These are phyloP conservation scores for Wickerhamiella galacta DNA, from an alignment of 805 yeast species.

Conservation along the genomic window DNA sequence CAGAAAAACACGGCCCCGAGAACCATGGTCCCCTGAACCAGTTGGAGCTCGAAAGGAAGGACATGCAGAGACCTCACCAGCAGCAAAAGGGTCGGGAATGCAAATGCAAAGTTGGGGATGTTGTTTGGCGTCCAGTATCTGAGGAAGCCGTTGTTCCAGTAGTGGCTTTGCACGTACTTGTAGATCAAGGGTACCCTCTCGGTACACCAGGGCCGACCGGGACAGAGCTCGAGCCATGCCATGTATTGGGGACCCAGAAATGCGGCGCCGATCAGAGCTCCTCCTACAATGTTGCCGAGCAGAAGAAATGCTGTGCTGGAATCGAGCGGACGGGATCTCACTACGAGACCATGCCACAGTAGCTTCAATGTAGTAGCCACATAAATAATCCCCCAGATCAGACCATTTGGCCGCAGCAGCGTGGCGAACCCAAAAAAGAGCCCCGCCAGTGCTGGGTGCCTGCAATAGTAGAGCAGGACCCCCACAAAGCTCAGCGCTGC, in stretches of 20 bases:
- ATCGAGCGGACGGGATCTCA: background rate
- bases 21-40: constrained; percentile 26
- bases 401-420: constrained; percentile 57
- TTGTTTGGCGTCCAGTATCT: constrained; percentile 71
- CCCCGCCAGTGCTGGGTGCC: constrained; percentile 34
- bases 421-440: constrained; percentile 37
- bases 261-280: constrained; percentile 33
- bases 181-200: constrained; percentile 40
- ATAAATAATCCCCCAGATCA: constrained; percentile 54
- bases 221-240: constrained; percentile 50
- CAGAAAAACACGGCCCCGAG: constrained; percentile 41
- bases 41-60: constrained; percentile 10
- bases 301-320: constrained; percentile 7
- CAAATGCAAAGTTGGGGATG: constrained; percentile 67
- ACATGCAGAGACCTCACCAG: constrained; percentile 28
- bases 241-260: constrained; percentile 32
- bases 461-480: constrained; percentile 31
- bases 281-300: constrained; percentile 40
- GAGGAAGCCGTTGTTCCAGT: constrained; percentile 77
- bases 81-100: constrained; percentile 45
- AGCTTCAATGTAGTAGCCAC: constrained; percentile 34
- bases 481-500: constrained; percentile 45
- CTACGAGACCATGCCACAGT: constrained; percentile 5
- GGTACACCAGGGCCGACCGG: constrained; percentile 70
- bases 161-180: constrained; percentile 53